Base-by-base conservation (phyloP, 2,329 filamentous ascomycete genomes). In the Parastagonospora nodorum region DNA sequence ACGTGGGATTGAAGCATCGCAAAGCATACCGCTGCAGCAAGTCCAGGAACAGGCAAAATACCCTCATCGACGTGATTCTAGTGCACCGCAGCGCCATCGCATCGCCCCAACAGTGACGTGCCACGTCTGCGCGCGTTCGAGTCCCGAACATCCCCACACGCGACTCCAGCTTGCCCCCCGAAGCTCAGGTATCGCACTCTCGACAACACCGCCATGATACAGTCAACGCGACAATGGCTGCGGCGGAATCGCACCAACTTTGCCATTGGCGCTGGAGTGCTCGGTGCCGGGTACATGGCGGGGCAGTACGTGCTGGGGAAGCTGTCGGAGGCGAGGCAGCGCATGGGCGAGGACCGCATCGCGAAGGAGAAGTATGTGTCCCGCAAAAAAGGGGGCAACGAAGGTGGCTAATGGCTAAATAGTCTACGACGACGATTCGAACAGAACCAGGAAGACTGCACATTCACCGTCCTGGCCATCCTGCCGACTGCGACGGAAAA, bases 381-480 rank as follows among this genome's bases (percentile, higher is more conserved):
- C 6, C 29, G 11, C 10, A 10, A 12, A 10, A 12, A 30, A 12
- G 24, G 28, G 8, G 28, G 11, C 12, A 27, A 16, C 6, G 15
- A 9, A 19, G 14, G 10, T 29, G 28, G 15, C 50, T 60, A 43
- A 57, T 36, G 33, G 10, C 19, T 16, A 6, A 11, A 29, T 66
- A 97, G 93, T 75, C 84, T 99, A 55, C 92, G 92, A 44, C 89
- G 94, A 51, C 89, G 94, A 69, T 99, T 99, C 77, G 91, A 97
- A 74, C 94, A 99, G 76, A 99, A 99, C 75, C 94, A 99, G 73
- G 93, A 96, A 72, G 94, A 99, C 76, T 99, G 94, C 77, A 97
- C 93, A 41, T 97, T 95, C 73, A 99, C 94, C 32, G 92, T 97
- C 38, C 86, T 97, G n/a, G 94, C 93, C 28, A 85, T 99, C 48